A percentile compares a stretch with the other conserved stretches of the same genome.
Evolutionary conservation across 164 flowering plant genomes (phyloP).

Genomic region (Euptelea pleiosperma): DNA sequence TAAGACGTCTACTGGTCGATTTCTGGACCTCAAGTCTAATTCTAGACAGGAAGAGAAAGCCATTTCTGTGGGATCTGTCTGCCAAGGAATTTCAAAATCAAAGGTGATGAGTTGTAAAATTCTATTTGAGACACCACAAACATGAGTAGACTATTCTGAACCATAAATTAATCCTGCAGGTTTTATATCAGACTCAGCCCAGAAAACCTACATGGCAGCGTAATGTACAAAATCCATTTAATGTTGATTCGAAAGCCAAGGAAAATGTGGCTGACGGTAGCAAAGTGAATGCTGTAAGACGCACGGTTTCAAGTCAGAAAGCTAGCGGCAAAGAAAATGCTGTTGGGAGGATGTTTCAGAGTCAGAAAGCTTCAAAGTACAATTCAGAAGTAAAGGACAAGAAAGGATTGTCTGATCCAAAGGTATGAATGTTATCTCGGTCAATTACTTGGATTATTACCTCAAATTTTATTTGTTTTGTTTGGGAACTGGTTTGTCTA

Average conservation of each 20-base stretch:
- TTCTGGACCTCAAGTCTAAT: conserved; percentile 10
- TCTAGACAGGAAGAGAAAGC: conserved; percentile 12
- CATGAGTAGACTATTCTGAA: background rate
- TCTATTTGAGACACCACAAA: background rate
- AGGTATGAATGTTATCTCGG: conserved; percentile 23
- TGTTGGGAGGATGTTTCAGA: conserved; percentile 16
- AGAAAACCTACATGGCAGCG: conserved; percentile 24
- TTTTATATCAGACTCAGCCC: conserved; percentile 12
- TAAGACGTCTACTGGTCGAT: conserved; percentile 16
- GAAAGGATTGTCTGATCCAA: conserved; percentile 17
- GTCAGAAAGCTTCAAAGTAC: conserved; percentile 18
- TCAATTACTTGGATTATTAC: background rate
- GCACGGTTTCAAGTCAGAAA: conserved; percentile 14
- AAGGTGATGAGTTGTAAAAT: conserved; percentile 35
- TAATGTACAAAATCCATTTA: conserved; percentile 18
- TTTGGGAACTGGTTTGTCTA: background rate
- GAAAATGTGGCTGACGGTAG: conserved; percentile 16
- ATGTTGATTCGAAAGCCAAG: conserved; percentile 18
- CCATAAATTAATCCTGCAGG: conserved; percentile 22
- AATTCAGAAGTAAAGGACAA: conserved; percentile 11
- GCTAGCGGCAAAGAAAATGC: conserved; percentile 16
- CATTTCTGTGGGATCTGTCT: conserved; percentile 11
- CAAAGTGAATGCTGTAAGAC: conserved; percentile 34
- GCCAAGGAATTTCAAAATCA: conserved; percentile 27
- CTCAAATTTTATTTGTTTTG: background rate